phyloP scores from a whole-genome alignment of 2,329 filamentous ascomycete genomes.

The Fusarium brachygibbosum region DNA sequence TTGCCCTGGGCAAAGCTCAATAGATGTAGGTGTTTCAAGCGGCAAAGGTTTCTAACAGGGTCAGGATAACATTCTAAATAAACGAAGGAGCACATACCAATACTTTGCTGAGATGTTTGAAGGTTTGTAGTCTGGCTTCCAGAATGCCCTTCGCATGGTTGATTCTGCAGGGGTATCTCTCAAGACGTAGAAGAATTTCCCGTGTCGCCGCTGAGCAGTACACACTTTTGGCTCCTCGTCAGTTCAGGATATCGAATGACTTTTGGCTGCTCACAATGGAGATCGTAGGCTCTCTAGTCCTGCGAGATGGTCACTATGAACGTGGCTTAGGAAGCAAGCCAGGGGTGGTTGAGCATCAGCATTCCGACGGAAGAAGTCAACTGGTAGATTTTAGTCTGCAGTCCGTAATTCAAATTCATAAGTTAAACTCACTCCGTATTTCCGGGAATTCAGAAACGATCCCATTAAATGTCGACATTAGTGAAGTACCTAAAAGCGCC shows the following conservation, averaged over 20 bases:
- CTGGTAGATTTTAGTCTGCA: conserved; percentile 55
- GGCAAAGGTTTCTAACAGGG: conserved; percentile 77
- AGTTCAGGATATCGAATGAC: background rate
- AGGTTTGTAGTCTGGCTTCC: conserved; percentile 80
- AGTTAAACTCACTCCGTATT: conserved; percentile 69
- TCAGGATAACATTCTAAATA: background rate
- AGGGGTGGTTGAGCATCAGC: conserved; percentile 71
- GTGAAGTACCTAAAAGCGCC: background rate
- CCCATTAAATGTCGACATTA: conserved; percentile 84
- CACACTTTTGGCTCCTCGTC: conserved; percentile 61
- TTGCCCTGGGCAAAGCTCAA: conserved; percentile 79
- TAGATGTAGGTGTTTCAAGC: conserved; percentile 79
- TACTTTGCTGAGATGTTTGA: conserved; percentile 79
- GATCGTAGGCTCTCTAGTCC: conserved; percentile 82
- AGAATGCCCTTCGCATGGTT: conserved; percentile 84
- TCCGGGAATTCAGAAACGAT: conserved; percentile 81
- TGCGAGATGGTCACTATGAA: conserved; percentile 89
- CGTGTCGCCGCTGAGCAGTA: conserved; percentile 90
- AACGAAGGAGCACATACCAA: conserved; percentile 61
- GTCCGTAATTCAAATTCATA: fast-evolving
- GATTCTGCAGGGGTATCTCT: conserved; percentile 83
- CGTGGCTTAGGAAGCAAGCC: conserved; percentile 91
- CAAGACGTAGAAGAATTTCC: conserved; percentile 83
- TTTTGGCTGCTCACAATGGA: conserved; percentile 70
- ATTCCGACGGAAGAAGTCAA: conserved; percentile 83